Conservation (phyloP, 108 stramenopile genomes). For the Cyclotella cryptica region DNA sequence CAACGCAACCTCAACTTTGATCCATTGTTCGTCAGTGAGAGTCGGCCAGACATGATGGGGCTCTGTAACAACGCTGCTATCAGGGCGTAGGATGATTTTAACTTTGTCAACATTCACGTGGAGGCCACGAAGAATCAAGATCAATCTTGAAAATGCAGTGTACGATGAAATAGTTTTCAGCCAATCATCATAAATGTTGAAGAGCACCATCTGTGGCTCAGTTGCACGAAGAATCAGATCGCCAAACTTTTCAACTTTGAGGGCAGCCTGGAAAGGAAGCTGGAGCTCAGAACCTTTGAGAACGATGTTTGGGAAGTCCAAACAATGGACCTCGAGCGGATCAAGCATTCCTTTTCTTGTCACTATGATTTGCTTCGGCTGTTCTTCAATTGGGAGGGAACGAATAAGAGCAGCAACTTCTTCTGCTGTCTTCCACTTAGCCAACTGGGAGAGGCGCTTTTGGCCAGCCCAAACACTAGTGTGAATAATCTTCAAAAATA, state of each 20-base stretch:
- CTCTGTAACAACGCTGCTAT: conserved; percentile 97
- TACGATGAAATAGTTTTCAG: conserved; percentile 97
- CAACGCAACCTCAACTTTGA: conserved; percentile 97
- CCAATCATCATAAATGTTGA: conserved; percentile 99
- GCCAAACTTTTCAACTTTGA: conserved; percentile 99
- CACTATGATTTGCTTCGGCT: conserved; percentile 99
- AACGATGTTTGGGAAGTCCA: conserved; percentile 99
- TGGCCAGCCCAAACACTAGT: conserved; percentile 99
- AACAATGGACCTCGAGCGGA: conserved; percentile 97
- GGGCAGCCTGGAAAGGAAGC: conserved; percentile 98
- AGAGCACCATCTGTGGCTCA: conserved; percentile 99
- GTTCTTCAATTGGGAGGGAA: conserved; percentile 97
- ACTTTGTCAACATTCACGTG: conserved; percentile 97
- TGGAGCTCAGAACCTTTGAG: conserved; percentile 98
- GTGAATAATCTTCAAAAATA: conserved; percentile 99
- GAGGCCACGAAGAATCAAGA: conserved; percentile 96
- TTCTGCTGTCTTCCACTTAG: conserved; percentile 99
- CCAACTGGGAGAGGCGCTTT: conserved; percentile 98
- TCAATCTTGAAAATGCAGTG: conserved; percentile 98
- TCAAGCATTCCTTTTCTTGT: conserved; percentile 99
- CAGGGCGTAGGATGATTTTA: conserved; percentile 97
- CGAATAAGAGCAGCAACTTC: conserved; percentile 99
- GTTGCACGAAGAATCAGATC: conserved; percentile 98
- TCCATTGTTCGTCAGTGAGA: conserved; percentile 99
- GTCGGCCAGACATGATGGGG: conserved; percentile 99